These are phyloP conservation scores for Saksenaea oblongispora DNA, from an alignment of 371 early-diverging fungal genomes.

Conservation along the genomic window DNA sequence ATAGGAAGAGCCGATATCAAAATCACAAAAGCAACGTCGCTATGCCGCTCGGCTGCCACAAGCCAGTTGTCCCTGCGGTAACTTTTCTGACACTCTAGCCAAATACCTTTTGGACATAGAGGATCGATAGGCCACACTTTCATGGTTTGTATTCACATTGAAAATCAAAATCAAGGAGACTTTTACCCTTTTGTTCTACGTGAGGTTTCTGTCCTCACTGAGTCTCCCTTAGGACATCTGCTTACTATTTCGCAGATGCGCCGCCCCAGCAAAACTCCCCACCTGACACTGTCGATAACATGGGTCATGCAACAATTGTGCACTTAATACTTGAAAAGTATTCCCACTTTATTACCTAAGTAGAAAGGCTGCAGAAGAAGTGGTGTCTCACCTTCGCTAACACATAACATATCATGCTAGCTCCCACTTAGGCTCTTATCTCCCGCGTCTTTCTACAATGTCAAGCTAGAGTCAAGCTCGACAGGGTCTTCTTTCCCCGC, in stretches of 20 bases:
- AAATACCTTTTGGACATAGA: constrained; percentile 54
- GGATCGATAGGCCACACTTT: constrained; percentile 69
- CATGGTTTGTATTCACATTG: constrained; percentile 38
- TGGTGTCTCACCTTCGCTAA: constrained; percentile 59
- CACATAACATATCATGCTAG: not conserved
- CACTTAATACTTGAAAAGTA: constrained; percentile 39
- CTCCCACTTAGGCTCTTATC: constrained; percentile 66
- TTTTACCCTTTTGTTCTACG: constrained; percentile 67
- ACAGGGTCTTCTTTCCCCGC: constrained; percentile 27
- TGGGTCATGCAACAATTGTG: constrained; percentile 37
- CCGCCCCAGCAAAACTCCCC: constrained; percentile 69
- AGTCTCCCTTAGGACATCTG: constrained; percentile 69
- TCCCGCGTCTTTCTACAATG: constrained; percentile 60
- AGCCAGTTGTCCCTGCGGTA: constrained; percentile 77
- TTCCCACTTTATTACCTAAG: constrained; percentile 55
- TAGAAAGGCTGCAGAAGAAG: constrained; percentile 61
- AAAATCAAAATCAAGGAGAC: constrained; percentile 61
- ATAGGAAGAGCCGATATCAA: constrained; percentile 76
- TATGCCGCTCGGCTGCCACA: constrained; percentile 72
- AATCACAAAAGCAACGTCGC: constrained; percentile 75
- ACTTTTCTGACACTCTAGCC: constrained; percentile 70
- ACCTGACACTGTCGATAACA: constrained; percentile 63
- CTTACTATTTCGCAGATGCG: constrained; percentile 69
- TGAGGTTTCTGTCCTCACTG: constrained; percentile 68
- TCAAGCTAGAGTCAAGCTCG: constrained; percentile 54